A percentile compares a stretch with the other conserved stretches of the same genome.
phyloP scores from a whole-genome alignment of 306 rosid species.

The Prunus campanulata region DNA sequence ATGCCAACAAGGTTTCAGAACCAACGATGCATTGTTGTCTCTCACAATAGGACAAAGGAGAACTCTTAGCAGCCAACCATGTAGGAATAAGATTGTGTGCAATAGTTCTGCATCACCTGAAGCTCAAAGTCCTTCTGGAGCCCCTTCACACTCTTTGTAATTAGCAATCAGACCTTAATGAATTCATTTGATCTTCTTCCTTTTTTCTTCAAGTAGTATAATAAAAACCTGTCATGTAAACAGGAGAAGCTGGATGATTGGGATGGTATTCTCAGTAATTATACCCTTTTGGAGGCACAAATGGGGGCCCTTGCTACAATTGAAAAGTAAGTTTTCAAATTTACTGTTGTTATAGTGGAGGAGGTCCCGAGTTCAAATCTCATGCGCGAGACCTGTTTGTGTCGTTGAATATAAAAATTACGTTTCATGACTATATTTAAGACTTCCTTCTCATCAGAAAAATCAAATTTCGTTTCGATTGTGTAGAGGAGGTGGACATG shows the following conservation, averaged over 20 bases:
- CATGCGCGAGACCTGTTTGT: not conserved
- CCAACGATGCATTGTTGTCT: constrained; percentile 14
- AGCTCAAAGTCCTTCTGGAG: constrained; percentile 1
- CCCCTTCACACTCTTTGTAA: constrained; percentile 31
- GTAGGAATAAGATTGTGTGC: constrained; percentile 17
- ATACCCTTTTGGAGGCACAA: constrained; percentile 44
- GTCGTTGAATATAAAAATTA: not conserved
- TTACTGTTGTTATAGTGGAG: not conserved
- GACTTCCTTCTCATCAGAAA: not conserved
- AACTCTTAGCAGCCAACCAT: not conserved
- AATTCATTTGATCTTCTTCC: not conserved
- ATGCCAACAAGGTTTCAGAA: not conserved
- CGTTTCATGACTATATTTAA: not conserved
- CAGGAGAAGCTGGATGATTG: constrained; percentile 60
- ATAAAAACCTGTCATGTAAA: not conserved
- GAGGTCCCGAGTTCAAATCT: not conserved
- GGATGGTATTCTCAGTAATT: constrained; percentile 41
- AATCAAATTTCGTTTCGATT: not conserved
- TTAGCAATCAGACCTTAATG: not conserved
- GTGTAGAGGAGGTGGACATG: constrained; percentile 41
- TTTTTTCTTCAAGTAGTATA: not conserved
- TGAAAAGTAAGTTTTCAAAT: constrained; percentile 38
- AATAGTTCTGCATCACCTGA: constrained; percentile 3
- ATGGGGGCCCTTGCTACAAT: constrained; percentile 47
- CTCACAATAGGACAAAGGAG: not conserved